A percentile compares a stretch with the other conserved stretches of the same genome.
Conservation (phyloP, 768 basidiomycete genomes). For the Cystofilobasidium capitatum region DNA sequence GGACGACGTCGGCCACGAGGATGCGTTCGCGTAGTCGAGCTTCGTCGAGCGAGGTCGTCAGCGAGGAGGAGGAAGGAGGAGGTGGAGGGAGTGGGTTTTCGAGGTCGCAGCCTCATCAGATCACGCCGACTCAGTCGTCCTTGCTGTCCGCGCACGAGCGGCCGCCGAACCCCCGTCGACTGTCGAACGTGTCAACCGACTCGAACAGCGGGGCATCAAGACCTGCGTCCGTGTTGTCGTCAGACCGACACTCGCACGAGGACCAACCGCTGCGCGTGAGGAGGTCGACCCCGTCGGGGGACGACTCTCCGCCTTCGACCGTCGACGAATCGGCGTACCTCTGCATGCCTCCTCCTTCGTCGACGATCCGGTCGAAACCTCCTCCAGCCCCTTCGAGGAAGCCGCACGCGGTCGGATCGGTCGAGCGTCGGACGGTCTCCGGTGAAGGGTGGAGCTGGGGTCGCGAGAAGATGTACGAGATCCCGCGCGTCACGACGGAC, state of each 20-base stretch:
- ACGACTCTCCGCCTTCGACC: not conserved
- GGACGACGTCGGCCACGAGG: not conserved
- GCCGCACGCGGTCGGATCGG: not conserved
- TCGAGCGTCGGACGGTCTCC: not conserved
- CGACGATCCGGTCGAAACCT: not conserved
- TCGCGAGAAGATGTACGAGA: conserved; percentile 21
- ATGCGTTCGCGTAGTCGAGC: not conserved
- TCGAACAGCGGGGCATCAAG: not conserved
- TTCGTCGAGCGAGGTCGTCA: not conserved
- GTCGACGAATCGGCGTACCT: not conserved
- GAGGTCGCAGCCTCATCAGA: not conserved
- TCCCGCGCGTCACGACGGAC: not conserved
- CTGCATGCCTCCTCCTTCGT: not conserved
- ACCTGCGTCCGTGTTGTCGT: not conserved
- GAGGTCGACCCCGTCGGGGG: not conserved
- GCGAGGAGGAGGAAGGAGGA: not conserved
- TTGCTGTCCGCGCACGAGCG: not conserved
- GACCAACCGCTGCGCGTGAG: not conserved
- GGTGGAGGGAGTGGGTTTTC: not conserved
- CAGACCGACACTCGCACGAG: not conserved
- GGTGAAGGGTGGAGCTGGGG: conserved; percentile 12
- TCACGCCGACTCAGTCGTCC: conserved; percentile 2
- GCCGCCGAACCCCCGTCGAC: not conserved
- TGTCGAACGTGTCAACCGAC: not conserved
- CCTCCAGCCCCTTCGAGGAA: not conserved